A percentile compares a stretch with the other conserved stretches of the same genome.
These are phyloP conservation scores for Penstemon barbatus DNA, from an alignment of 257 asterid genomes.

Conservation along the genomic window DNA sequence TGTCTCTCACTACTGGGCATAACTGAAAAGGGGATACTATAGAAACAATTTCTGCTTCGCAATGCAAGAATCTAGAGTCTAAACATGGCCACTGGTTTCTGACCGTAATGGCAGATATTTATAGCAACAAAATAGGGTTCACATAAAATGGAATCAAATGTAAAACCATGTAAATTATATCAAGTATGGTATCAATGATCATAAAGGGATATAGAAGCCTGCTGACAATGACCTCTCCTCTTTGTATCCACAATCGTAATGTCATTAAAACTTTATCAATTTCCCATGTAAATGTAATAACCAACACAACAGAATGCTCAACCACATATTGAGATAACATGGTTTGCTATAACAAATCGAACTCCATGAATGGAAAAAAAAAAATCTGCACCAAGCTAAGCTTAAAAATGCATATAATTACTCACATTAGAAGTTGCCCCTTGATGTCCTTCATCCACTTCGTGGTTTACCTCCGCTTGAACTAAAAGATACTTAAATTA, in stretches of 20 bases:
- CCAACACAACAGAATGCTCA: not conserved
- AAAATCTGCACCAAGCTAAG: not conserved
- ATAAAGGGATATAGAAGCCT: slow-evolving; percentile 5
- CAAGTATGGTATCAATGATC: not conserved
- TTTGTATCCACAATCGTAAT: not conserved
- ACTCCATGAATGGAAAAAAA: not conserved
- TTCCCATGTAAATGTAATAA: not conserved
- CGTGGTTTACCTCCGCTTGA: slow-evolving; percentile 56
- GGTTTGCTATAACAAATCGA: not conserved
- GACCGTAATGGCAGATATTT: not conserved
- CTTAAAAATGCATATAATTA: slow-evolving; percentile 13
- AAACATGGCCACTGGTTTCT: too few relatives aligned
- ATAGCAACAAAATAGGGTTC: not conserved
- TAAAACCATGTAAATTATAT: not conserved
- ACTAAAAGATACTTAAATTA: slow-evolving; percentile 24
- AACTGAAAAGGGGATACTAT: too few relatives aligned
- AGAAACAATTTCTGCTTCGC: too few relatives aligned
- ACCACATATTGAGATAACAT: not conserved
- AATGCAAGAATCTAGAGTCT: too few relatives aligned
- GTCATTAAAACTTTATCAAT: not conserved
- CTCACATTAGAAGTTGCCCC: slow-evolving; percentile 54
- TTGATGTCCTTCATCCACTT: slow-evolving; percentile 34
- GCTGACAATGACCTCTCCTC: not conserved
- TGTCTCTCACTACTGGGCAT: too few relatives aligned
- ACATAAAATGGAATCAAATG: not conserved